These are phyloP conservation scores for Tinospora cordifolia DNA, from an alignment of 164 flowering plant genomes.

Conservation along the genomic window DNA sequence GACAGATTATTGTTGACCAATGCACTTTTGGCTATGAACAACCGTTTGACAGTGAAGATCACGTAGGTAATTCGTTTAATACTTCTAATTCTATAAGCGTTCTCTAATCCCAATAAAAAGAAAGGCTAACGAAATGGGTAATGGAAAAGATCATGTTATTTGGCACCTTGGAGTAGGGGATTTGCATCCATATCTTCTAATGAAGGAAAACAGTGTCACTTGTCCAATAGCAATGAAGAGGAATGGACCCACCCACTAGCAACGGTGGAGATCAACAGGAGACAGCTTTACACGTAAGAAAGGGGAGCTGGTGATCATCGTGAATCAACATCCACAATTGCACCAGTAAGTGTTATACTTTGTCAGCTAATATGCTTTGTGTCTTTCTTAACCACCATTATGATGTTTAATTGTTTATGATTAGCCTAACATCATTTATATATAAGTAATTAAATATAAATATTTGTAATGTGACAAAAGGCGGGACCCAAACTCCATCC, in stretches of 20 bases:
- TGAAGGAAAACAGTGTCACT: neutral
- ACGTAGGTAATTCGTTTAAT: too few species aligned
- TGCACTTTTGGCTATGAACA: neutral
- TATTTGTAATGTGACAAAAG: neutral
- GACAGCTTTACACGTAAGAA: neutral
- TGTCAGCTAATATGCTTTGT: slow-evolving; percentile 2
- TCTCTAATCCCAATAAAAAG: too few species aligned
- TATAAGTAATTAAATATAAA: too few species aligned
- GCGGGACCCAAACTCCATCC: neutral
- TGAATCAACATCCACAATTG: neutral
- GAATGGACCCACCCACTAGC: neutral
- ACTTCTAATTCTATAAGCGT: too few species aligned
- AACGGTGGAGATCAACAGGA: neutral
- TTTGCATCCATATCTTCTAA: neutral
- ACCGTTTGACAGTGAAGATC: neutral
- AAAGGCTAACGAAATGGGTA: too few species aligned
- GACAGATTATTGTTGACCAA: neutral
- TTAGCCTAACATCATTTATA: too few species aligned
- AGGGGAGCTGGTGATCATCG: neutral
- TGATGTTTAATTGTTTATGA: slow-evolving; percentile 2
- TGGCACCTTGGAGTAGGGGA: neutral
- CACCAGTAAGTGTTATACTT: neutral
- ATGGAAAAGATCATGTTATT: neutral
- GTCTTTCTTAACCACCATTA: neutral
- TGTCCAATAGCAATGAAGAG: neutral